Evolutionary conservation across 2,329 filamentous ascomycete genomes (phyloP), one percentile per base, ranked within the genome.

Genomic region (Sporothrix humicola): DNA sequence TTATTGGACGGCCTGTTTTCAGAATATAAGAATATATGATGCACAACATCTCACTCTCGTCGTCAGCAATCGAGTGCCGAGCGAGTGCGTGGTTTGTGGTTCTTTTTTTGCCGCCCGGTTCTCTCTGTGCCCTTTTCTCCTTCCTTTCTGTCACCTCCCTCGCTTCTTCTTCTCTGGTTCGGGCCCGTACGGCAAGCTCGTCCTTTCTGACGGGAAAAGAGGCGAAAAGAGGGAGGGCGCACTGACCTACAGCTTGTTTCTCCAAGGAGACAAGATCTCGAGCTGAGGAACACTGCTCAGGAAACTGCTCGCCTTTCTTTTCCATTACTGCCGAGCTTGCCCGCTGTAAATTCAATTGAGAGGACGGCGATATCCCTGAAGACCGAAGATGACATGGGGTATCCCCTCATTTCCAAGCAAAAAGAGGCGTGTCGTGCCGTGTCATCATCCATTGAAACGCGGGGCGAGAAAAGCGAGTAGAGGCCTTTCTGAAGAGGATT

Each of bases 181-280:
- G 63, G 61, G 44, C 13, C 44, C 23, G 23, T 37, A 37, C 31
- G 31, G 31, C 31, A 37, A 37, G 31, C 31, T 37, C 46, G 61
- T 26, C 48, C 20, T 52, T 26, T 26, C 17, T 46, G 37, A 63
- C 59, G 4, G 42, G 13, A 52, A 52, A n/a, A 52, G 48, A 37
- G 31, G 31, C 31, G 31, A 37, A 37, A 37, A 37, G 48, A 54
- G 52, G 52, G n/a, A 20, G 52, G 7, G 13, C 42, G 65, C 65
- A 52, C 65, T 68, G 65, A 52, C 23, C 65, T 68, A n/a, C 65
- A 48, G 61, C 59, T 65, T 65, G 37, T 68, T 31, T 50, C 37
- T 68, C 23, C 3, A 15, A 59, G 15, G 23, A 37, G 56, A 9
- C 20, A 26, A 31, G 56, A 9, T 23, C 17, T 23, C 4, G 31